Evolutionary conservation across 805 yeast species (phyloP).

Genomic region (Suhomyces prunicola): DNA sequence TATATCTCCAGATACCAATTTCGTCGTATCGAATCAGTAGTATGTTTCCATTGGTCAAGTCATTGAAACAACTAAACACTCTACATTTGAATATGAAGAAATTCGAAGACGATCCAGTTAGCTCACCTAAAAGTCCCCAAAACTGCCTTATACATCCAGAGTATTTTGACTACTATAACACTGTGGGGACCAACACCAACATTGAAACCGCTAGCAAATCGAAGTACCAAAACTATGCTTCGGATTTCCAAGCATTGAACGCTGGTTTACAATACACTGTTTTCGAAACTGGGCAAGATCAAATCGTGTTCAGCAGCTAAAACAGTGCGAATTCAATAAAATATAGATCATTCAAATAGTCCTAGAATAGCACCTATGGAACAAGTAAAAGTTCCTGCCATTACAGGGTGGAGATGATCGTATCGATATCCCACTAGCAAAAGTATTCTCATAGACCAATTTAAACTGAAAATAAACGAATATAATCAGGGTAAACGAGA

Average conservation of each 20-base stretch:
- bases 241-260: background rate
- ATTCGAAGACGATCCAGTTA: background rate
- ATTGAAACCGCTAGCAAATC: background rate
- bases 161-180: slow-evolving; percentile 1
- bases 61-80: background rate
- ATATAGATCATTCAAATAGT: slow-evolving; percentile 33
- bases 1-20: slow-evolving; percentile 6
- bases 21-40: slow-evolving; percentile 2
- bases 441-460: slow-evolving; percentile 45
- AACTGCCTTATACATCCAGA: slow-evolving; percentile 1
- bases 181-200: background rate
- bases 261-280: background rate
- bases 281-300: background rate
- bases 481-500: slow-evolving; percentile 47
- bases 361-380: slow-evolving; percentile 16
- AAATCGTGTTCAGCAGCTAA: background rate
- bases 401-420: slow-evolving; percentile 48
- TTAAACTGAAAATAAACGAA: slow-evolving; percentile 49
- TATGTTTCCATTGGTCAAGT: background rate
- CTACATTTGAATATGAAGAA: slow-evolving; percentile 1
- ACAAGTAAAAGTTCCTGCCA: slow-evolving; percentile 9
- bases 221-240: slow-evolving; percentile 3
- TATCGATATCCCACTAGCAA: slow-evolving; percentile 40
- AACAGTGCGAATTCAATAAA: background rate
- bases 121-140: background rate